These are phyloP conservation scores for Pythium utonaiense DNA, from an alignment of 352 stramenopile species.

Conservation along the genomic window DNA sequence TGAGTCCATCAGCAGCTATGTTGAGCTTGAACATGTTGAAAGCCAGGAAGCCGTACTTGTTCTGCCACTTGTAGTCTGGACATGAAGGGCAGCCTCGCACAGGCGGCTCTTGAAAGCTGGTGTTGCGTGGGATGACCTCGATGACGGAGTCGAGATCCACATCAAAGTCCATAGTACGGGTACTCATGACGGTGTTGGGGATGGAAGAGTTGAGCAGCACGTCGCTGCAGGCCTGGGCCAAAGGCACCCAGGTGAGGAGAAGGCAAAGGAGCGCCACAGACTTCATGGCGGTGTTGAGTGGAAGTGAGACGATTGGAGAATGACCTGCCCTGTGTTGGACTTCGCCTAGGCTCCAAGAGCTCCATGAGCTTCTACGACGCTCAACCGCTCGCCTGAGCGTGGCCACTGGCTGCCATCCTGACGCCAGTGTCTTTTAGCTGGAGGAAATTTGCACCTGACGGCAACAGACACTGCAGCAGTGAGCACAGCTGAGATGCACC, in stretches of 20 bases:
- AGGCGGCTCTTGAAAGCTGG: conserved; percentile 24
- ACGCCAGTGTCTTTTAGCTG: too few relatives aligned
- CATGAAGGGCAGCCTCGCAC: conserved; percentile 19
- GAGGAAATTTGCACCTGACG: too few relatives aligned
- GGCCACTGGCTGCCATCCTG: too few relatives aligned
- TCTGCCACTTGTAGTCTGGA: conserved; percentile 25
- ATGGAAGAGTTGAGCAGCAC: neutral
- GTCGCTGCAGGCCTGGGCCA: neutral
- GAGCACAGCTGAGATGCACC: too few relatives aligned
- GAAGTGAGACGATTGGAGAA: too few relatives aligned
- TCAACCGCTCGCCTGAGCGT: too few relatives aligned
- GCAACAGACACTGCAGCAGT: too few relatives aligned
- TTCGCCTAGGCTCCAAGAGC: too few relatives aligned
- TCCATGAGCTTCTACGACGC: too few relatives aligned
- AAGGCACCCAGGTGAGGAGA: neutral
- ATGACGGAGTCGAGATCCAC: conserved; percentile 22
- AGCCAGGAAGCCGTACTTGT: conserved; percentile 28
- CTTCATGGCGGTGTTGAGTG: neutral
- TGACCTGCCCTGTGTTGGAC: too few relatives aligned
- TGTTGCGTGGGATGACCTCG: conserved; percentile 27
- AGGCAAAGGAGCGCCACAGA: neutral
- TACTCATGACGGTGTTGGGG: neutral
- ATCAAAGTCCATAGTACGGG: neutral
- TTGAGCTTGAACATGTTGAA: conserved; percentile 29
- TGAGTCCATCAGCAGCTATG: conserved; percentile 26